A percentile compares a stretch with the other conserved stretches of the same genome.
These are phyloP conservation scores for Cynara cardunculus DNA, from an alignment of 129 eudicot genomes.

Conservation along the genomic window DNA sequence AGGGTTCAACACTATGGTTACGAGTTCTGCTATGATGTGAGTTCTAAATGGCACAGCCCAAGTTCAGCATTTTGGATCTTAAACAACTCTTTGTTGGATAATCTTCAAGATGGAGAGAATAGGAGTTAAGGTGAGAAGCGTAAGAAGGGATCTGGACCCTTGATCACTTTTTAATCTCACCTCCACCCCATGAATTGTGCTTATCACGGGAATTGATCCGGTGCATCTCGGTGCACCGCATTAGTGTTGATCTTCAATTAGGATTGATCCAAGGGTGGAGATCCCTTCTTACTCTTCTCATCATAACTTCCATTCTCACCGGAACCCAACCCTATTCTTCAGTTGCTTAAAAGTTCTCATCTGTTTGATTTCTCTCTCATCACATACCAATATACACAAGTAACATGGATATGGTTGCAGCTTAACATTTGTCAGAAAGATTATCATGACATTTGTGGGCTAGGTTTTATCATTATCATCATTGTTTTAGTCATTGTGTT, in stretches of 20 bases:
- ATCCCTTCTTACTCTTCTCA: too few relatives aligned
- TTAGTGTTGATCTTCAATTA: too few relatives aligned
- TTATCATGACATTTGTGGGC: not conserved
- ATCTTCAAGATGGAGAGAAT: too few relatives aligned
- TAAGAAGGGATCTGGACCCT: too few relatives aligned
- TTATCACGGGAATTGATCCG: too few relatives aligned
- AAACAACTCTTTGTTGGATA: not conserved
- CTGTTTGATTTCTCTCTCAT: not conserved
- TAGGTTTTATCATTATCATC: not conserved
- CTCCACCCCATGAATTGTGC: too few relatives aligned
- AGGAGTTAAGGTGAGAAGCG: too few relatives aligned
- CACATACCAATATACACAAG: not conserved
- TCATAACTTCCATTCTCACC: too few relatives aligned
- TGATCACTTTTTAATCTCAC: too few relatives aligned
- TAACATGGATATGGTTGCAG: not conserved
- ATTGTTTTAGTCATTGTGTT: not conserved
- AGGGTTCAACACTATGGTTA: constrained; percentile 98
- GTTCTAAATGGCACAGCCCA: constrained; percentile 8
- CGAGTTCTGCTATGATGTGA: constrained; percentile 83
- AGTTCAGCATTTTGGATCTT: not conserved
- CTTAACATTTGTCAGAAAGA: not conserved
- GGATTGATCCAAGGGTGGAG: too few relatives aligned
- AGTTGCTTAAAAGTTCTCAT: not conserved
- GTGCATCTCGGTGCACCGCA: too few relatives aligned
- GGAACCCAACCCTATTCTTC: too few relatives aligned